Base-by-base conservation (phyloP, 495 filamentous ascomycete species). In the Talaromyces borbonicus region DNA sequence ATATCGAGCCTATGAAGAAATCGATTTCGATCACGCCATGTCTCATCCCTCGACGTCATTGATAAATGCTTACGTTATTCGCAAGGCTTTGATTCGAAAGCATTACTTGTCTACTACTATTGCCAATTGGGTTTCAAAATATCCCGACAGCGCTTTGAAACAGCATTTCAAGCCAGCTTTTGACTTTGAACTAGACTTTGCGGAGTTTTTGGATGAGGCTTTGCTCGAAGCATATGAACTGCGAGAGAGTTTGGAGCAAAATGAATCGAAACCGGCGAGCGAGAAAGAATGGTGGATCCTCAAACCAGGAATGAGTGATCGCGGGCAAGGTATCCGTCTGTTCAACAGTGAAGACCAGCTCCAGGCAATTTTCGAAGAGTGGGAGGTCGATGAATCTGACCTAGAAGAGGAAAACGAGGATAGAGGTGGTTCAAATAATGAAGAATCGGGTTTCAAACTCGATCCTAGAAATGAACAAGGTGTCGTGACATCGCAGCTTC, bases 1-100 rank as follows among this genome's bases (percentile, higher is more conserved):
- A 59, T 90, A 90, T 54, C 78, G 78, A 3, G 74, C 82, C 37
- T 98, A 98, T 63, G 92, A 98, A 62, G 70, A 76, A 23, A 70
- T 96, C 46, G 83, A 88, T 52, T 97, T 95, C 57, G 77, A 82
- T 24, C 78, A 84, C 49, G 66, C 83, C 35, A 66, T 86, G 46
- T 58, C 65, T 6, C 69, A 85, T 50, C 65, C 83, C 0, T 57
- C 54, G 8, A 78, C 74, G 1, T 78, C 70, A 32, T 73, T 88
- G 4, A 69, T 77, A 26, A 94, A 92, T 59, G 80, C 83, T 49
- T 96, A 94, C 58, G 78, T 95, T 55, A 90, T 95, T 61, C 88
- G 92, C 54, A 97, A 96, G 73, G 92, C 92, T 1, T 67, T 98
- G n/a, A 95, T 96, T 55, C 78, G 92, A 39, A 98, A 98, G 61